These are phyloP conservation scores for Sporothrix globosa DNA, from an alignment of 2,329 filamentous ascomycete genomes.

Conservation along the genomic window DNA sequence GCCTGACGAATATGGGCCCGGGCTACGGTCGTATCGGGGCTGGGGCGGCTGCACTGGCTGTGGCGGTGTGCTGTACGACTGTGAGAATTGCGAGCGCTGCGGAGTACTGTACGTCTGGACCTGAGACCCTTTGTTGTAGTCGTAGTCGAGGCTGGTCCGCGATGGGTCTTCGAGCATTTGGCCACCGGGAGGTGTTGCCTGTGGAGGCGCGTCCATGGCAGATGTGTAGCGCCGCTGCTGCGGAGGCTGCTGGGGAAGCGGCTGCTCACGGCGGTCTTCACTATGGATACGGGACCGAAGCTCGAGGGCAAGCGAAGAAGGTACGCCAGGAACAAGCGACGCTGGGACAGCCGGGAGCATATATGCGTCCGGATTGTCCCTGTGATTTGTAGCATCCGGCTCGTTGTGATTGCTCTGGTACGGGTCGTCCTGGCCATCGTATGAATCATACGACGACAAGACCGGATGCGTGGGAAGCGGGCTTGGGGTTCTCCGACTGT, in stretches of 20 bases:
- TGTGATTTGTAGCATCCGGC: constrained; percentile 42
- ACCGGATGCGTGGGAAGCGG: constrained; percentile 17
- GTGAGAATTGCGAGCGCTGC: constrained; percentile 46
- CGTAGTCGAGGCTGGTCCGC: constrained; percentile 40
- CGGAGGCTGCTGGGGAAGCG: constrained; percentile 9
- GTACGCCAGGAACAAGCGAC: constrained; percentile 64
- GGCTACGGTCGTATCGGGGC: constrained; percentile 45
- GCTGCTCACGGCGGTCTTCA: constrained; percentile 50
- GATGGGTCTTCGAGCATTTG: constrained; percentile 42
- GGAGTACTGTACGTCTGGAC: constrained; percentile 41
- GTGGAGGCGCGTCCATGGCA: constrained; percentile 35
- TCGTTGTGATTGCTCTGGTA: constrained; percentile 45
- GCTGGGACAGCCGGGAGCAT: constrained; percentile 55
- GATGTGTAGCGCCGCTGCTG: constrained; percentile 46
- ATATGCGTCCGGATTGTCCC: constrained; percentile 46
- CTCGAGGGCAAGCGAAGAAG: constrained; percentile 59
- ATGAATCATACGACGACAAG: constrained; percentile 26
- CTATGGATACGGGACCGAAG: constrained; percentile 62
- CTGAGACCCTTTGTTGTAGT: constrained; percentile 39
- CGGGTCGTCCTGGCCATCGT: constrained; percentile 43
- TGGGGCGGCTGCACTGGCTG: constrained; percentile 24
- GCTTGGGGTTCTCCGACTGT: constrained; percentile 19
- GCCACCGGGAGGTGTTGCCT: constrained; percentile 50
- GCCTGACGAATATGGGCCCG: constrained; percentile 47
- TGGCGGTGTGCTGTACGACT: constrained; percentile 32